A percentile compares a stretch with the other conserved stretches of the same genome.
These are phyloP conservation scores for Venustampulla echinocandica DNA, from an alignment of 495 filamentous ascomycete genomes.

Conservation along the genomic window DNA sequence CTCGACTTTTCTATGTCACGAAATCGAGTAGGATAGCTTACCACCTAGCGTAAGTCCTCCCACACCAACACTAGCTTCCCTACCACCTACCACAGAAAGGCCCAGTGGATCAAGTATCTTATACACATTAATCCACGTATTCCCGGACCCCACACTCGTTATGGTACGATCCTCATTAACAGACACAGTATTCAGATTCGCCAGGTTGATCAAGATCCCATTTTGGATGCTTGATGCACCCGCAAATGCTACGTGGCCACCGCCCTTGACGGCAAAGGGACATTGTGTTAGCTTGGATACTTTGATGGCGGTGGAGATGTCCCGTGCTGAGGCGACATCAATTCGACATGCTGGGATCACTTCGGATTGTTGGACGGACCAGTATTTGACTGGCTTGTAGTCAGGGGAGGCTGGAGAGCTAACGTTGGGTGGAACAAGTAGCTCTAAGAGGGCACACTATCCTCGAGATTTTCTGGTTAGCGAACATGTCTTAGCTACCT, in stretches of 20 bases:
- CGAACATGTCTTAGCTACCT: too few species aligned
- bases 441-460: neutral
- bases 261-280: conserved; percentile 41
- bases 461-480: too few species aligned
- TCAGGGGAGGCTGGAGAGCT: neutral
- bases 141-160: conserved; percentile 37
- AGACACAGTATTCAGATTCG: conserved; percentile 34
- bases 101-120: conserved; percentile 34
- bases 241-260: conserved; percentile 42
- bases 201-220: conserved; percentile 50
- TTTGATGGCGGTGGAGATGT: conserved; percentile 33
- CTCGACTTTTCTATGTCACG: too few species aligned
- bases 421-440: neutral
- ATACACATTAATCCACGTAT: conserved; percentile 48
- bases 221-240: conserved; percentile 40
- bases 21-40: conserved; percentile 3
- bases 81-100: conserved; percentile 37
- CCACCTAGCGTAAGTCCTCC: conserved; percentile 24
- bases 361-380: conserved; percentile 39
- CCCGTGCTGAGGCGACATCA: conserved; percentile 25
- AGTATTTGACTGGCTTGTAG: conserved; percentile 26
- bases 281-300: conserved; percentile 26
- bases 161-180: conserved; percentile 27
- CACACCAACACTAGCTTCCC: conserved; percentile 21
- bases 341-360: conserved; percentile 35